Evolutionary conservation across 2,329 filamentous ascomycete species (phyloP).

Genomic region (Pyricularia grisea): DNA sequence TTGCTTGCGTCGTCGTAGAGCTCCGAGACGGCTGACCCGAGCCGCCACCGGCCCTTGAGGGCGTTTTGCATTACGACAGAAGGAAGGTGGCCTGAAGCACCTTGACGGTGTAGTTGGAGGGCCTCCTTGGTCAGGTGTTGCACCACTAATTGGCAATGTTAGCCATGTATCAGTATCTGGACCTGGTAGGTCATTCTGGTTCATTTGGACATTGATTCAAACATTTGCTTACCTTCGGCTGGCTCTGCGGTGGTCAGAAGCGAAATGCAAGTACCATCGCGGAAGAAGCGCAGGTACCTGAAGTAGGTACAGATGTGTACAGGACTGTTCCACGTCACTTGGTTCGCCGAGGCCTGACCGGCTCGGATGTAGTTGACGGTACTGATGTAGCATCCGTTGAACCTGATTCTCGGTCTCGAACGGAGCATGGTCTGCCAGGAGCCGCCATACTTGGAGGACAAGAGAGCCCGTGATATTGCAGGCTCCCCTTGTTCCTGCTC

Average conservation of each 20-base stretch:
- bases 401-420: slow-evolving; percentile 74
- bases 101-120: slow-evolving; percentile 36
- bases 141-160: slow-evolving; percentile 31
- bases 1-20: neutral
- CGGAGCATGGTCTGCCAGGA: slow-evolving; percentile 68
- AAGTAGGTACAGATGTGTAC: slow-evolving; percentile 98
- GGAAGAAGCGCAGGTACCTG: slow-evolving; percentile 90
- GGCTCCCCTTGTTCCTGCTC: slow-evolving; percentile 19
- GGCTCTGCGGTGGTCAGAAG: slow-evolving; percentile 77
- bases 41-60: slow-evolving; percentile 45
- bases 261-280: slow-evolving; percentile 75
- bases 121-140: slow-evolving; percentile 70
- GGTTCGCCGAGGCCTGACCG: slow-evolving; percentile 62
- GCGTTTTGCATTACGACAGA: slow-evolving; percentile 59
- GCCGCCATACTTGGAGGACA: slow-evolving; percentile 33
- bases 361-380: slow-evolving; percentile 91
- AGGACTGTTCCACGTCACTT: slow-evolving; percentile 67
- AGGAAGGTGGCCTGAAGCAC: slow-evolving; percentile 27
- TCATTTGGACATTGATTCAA: neutral
- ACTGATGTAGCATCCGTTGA: slow-evolving; percentile 92
- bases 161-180: neutral
- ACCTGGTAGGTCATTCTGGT: neutral
- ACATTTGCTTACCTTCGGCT: slow-evolving; percentile 33
- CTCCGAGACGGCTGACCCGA: slow-evolving; percentile 21
- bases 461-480: slow-evolving; percentile 29